Conservation (phyloP, 1,139 yeast genomes). For the Yamadazyma friedrichii region DNA sequence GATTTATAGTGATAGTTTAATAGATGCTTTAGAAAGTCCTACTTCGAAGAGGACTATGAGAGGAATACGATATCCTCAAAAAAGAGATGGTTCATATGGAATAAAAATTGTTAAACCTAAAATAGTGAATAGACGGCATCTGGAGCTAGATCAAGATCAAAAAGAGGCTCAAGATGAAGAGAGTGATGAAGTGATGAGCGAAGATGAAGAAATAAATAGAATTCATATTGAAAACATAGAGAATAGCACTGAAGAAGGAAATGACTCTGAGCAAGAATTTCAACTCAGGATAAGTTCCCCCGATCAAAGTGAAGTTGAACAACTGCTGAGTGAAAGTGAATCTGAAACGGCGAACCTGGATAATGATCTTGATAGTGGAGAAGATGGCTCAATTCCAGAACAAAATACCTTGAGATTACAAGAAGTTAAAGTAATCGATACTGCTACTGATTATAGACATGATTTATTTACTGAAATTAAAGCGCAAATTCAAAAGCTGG, state of each 20-base stretch:
- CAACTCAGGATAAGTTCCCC: neutral
- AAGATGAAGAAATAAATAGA: neutral
- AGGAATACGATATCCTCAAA: neutral
- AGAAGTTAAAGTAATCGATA: slow-evolving; percentile 8
- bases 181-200: neutral
- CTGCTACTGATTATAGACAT: slow-evolving; percentile 25
- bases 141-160: neutral
- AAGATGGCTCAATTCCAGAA: slow-evolving; percentile 11
- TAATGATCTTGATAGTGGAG: slow-evolving; percentile 24
- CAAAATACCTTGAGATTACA: neutral
- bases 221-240: neutral
- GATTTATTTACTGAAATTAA: slow-evolving; percentile 40
- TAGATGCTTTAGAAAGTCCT: neutral
- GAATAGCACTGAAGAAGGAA: neutral
- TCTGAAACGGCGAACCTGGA: slow-evolving; percentile 6
- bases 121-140: neutral
- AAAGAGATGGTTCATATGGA: neutral
- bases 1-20: slow-evolving; percentile 10
- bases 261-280: neutral
- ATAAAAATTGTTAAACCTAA: slow-evolving; percentile 2
- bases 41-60: neutral
- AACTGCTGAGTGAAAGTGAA: neutral
- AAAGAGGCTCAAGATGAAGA: slow-evolving; percentile 3
- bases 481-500: slow-evolving; percentile 33
- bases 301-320: slow-evolving; percentile 3